Evolutionary conservation across 139 green algal genomes (phyloP), one percentile per base, ranked within the genome.

Genomic region (Tetradesmus lagerheimii): DNA sequence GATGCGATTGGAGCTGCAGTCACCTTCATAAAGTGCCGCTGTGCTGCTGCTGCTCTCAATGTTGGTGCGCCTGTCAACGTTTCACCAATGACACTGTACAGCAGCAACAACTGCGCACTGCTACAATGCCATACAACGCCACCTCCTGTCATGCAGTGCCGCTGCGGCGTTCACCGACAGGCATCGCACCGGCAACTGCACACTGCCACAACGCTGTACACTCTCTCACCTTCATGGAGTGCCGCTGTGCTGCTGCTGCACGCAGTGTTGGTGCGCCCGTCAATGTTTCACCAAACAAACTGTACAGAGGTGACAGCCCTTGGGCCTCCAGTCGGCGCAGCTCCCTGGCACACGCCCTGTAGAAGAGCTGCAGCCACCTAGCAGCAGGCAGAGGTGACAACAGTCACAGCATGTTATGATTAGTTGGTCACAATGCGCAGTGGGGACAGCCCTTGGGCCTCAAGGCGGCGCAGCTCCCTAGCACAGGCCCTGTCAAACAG

Each of bases 291-390:
- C 80, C 81, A 91, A 97, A 97, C 16, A 88, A 83, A 11, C 78
- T 89, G 88, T 98, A 98, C 34, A 99, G 86, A 0, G 96, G 96
- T 0, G 95, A 97, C 64, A 93, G 90, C 3, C 93, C 90, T 15
- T 94, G 47, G 38, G 92, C 93, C 64, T 97, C 95, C 35, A 99
- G 94, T 0, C 97, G 91, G 18, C 95, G 88, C 0, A 99, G 34
- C 92, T 99, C 96, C 2, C 96, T 90, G 34, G 85, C 89, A 29
- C 90, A 96, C 2, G 75, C 43, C 14, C 94, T 90, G 88, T 97
- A 98, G 89, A 92, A 96, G 4, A 86, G 76, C 87, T 97, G 57
- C 57, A 71, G 57, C 57, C 57, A 71, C 57, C 57, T 71, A 23
- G 25, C 57, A 64, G 5, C 15, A 64, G 25, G 31, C 47, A 62